Conservation (phyloP, 2,329 filamentous ascomycete species). For the Verticillium nonalfalfae region DNA sequence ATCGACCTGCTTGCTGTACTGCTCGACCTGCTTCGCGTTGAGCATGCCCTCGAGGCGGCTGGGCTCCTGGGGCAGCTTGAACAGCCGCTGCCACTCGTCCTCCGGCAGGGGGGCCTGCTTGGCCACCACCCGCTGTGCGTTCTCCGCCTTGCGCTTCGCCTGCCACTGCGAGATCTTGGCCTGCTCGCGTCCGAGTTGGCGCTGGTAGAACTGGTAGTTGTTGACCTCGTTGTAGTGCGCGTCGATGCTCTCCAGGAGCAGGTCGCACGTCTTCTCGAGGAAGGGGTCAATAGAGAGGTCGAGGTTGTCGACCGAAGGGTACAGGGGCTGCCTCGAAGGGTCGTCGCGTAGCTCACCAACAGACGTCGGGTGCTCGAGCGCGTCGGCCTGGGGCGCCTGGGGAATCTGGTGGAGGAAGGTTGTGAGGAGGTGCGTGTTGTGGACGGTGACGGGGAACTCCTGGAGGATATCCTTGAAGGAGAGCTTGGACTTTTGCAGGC, state of each 20-base stretch:
- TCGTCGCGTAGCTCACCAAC: conserved; percentile 70
- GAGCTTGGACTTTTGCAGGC: conserved; percentile 89
- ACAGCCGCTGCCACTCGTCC: conserved; percentile 96
- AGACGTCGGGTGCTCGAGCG: conserved; percentile 71
- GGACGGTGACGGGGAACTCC: conserved; percentile 82
- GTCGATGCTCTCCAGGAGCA: conserved; percentile 94
- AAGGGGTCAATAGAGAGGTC: conserved; percentile 95
- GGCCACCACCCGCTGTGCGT: conserved; percentile 72
- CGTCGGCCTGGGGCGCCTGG: conserved; percentile 53
- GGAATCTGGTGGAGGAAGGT: conserved; percentile 93
- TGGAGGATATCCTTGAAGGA: conserved; percentile 90
- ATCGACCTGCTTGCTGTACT: conserved; percentile 96
- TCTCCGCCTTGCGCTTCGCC: conserved; percentile 93
- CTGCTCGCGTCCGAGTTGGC: conserved; percentile 89
- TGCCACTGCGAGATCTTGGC: conserved; percentile 96
- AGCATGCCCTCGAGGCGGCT: conserved; percentile 89
- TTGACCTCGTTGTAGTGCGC: conserved; percentile 97
- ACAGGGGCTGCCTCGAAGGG: conserved; percentile 57
- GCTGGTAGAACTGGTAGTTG: conserved; percentile 96
- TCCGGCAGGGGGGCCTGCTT: conserved; percentile 89
- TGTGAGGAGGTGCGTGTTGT: conserved; percentile 96
- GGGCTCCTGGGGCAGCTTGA: conserved; percentile 95
- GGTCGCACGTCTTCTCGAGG: conserved; percentile 96
- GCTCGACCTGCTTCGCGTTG: conserved; percentile 92
- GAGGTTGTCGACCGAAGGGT: conserved; percentile 83